phyloP scores from a whole-genome alignment of 441 rosid species.

The Metrosideros polymorpha region DNA sequence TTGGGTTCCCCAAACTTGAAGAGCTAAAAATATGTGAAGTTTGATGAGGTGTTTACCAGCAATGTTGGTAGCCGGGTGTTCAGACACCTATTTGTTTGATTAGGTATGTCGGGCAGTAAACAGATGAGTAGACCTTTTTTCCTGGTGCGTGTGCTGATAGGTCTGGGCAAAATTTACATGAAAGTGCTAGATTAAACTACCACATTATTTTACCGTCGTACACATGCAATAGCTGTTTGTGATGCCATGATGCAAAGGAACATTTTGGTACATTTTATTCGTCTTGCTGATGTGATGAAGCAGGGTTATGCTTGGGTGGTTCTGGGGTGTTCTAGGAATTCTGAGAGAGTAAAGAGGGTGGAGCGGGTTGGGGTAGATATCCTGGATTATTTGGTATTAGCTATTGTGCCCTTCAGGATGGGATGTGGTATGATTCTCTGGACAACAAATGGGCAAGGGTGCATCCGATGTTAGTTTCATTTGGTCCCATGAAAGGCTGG shows the following conservation, averaged over 20 bases:
- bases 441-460: not conserved
- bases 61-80: not conserved
- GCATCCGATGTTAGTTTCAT: not conserved
- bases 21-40: conserved; percentile 17
- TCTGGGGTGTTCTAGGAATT: not conserved
- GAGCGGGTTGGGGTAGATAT: not conserved
- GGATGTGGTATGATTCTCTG: not conserved
- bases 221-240: not conserved
- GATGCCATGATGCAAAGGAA: not conserved
- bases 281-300: not conserved
- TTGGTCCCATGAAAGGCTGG: not conserved
- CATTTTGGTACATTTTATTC: not conserved
- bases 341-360: not conserved
- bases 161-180: not conserved
- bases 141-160: not conserved
- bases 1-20: conserved; percentile 39
- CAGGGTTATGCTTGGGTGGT: not conserved
- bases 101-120: conserved; percentile 10
- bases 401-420: not conserved
- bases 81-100: not conserved
- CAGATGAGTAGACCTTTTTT: not conserved
- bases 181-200: not conserved
- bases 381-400: not conserved
- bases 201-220: not conserved
- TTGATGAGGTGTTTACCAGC: conserved; percentile 8